Conservation (phyloP, 768 basidiomycete genomes). For the Coprinopsis marcescibilis region DNA sequence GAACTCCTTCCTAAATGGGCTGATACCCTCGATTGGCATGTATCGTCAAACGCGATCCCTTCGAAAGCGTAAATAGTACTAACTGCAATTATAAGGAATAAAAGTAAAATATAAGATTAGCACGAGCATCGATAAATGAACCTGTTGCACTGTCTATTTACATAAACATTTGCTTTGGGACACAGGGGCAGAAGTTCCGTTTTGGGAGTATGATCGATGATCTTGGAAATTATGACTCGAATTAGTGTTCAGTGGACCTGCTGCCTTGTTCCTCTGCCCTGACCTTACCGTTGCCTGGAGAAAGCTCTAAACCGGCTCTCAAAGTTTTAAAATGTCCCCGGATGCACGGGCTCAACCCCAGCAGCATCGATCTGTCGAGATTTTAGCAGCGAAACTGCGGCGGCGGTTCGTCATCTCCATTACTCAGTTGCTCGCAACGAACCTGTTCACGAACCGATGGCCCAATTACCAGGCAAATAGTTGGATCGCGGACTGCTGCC, state of each 20-base stretch:
- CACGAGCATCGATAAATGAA: too few species aligned
- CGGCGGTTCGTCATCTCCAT: constrained; percentile 50
- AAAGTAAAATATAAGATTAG: background rate
- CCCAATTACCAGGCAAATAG: constrained; percentile 66
- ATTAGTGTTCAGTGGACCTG: too few species aligned
- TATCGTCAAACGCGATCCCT: constrained; percentile 34
- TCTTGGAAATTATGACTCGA: too few species aligned
- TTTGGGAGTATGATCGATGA: too few species aligned
- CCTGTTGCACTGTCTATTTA: too few species aligned
- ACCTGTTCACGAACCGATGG: background rate
- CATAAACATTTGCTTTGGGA: too few species aligned
- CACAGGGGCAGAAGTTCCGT: too few species aligned
- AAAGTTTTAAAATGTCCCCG: constrained; percentile 2
- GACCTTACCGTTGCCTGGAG: too few species aligned
- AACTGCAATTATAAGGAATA: background rate
- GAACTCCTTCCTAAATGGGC: constrained; percentile 94
- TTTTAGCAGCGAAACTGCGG: constrained; percentile 61
- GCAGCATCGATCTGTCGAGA: constrained; percentile 59
- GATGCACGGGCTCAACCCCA: constrained; percentile 27
- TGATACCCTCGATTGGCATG: constrained; percentile 89
- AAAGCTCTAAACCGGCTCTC: background rate
- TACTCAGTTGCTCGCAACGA: constrained; percentile 7
- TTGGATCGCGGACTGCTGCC: constrained; percentile 86
- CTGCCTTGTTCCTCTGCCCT: too few species aligned
- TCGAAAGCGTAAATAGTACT: background rate